phyloP scores from a whole-genome alignment of 768 basidiomycete species.

The Leucocoprinus sp. region DNA sequence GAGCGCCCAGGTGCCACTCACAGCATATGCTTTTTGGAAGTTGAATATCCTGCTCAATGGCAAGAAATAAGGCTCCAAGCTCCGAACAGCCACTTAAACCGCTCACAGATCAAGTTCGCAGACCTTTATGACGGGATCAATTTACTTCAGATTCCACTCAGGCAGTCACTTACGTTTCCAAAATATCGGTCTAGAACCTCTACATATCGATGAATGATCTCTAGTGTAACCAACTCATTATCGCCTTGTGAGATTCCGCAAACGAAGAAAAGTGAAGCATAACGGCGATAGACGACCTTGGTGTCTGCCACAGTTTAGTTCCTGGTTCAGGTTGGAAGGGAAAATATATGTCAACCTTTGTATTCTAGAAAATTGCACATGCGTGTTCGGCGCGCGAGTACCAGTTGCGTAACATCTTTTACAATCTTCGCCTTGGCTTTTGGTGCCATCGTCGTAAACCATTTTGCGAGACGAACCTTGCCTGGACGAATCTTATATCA shows the following conservation, averaged over 20 bases:
- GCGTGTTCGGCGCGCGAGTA: conserved; percentile 86
- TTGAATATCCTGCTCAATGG: conserved; percentile 78
- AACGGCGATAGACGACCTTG: conserved; percentile 93
- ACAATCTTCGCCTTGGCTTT: conserved; percentile 95
- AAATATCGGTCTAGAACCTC: conserved; percentile 92
- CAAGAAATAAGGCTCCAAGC: conserved; percentile 1
- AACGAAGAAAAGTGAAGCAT: conserved; percentile 96
- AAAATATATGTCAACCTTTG: conserved; percentile 55
- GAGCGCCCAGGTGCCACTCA: conserved; percentile 20
- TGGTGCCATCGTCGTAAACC: conserved; percentile 91
- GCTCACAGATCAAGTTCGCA: conserved; percentile 89
- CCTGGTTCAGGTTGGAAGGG: conserved; percentile 5
- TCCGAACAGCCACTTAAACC: conserved; percentile 5
- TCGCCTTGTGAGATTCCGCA: conserved; percentile 79
- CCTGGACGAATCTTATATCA: conserved; percentile 37
- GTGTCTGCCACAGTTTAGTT: conserved; percentile 36
- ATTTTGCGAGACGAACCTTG: conserved; percentile 96
- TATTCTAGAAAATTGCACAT: conserved; percentile 99
- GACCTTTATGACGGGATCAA: conserved; percentile 32
- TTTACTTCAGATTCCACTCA: conserved; percentile 80
- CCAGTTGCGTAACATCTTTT: conserved; percentile 97
- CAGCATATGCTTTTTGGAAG: conserved; percentile 98
- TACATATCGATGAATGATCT: conserved; percentile 93
- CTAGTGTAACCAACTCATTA: conserved; percentile 90
- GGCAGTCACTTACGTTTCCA: conserved; percentile 64